Base-by-base conservation (phyloP, 495 filamentous ascomycete genomes). In the Penicillium egyptiacum region DNA sequence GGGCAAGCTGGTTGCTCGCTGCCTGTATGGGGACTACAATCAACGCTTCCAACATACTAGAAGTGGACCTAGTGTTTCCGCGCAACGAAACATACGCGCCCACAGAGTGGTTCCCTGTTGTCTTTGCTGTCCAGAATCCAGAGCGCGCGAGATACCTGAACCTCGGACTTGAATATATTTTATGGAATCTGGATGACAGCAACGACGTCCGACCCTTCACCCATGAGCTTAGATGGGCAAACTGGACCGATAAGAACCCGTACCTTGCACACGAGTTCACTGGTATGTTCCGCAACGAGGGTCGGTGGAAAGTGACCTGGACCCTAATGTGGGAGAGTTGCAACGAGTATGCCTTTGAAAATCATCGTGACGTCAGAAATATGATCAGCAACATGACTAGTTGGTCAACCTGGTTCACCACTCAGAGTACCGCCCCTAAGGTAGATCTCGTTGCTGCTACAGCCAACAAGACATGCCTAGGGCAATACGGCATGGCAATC, bases 361-460 rank as follows among this genome's bases (percentile, higher is more conserved):
- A 50, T 20, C 4, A 20, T 14, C 33, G 25, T 23, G 20, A 14
- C 6, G 52, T 4, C 26, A 5, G 4, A 1, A 7, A 28, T 28
- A 28, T 61, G 31, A 40, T 56, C 41, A 30, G 16, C n/a, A 61
- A 57, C 35, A 40, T 5, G 14, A 41, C 53, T n/a, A 43, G 14
- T 17, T 59, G 23, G 43, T 28, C 19, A 55, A 52, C 57, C 64
- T 33, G 10, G 58, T 61, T 59, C 56, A 42, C 55, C 26, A 47
- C 33, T 44, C 2, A n/a, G 12, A 26, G 30, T 8, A n/a, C 39
- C 11, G 58, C 53, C 30, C 30, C 53, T 2, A 20, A 59, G 28
- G 47, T 51, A 28, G 58, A 57, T 30, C 48, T 52, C 28, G 40
- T 66, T 40, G 61, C 71, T 35, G 67, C 62, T 22, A 70, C 69